Evolutionary conservation across 2,329 filamentous ascomycete species (phyloP).

Genomic region (Colletotrichum viniferum): DNA sequence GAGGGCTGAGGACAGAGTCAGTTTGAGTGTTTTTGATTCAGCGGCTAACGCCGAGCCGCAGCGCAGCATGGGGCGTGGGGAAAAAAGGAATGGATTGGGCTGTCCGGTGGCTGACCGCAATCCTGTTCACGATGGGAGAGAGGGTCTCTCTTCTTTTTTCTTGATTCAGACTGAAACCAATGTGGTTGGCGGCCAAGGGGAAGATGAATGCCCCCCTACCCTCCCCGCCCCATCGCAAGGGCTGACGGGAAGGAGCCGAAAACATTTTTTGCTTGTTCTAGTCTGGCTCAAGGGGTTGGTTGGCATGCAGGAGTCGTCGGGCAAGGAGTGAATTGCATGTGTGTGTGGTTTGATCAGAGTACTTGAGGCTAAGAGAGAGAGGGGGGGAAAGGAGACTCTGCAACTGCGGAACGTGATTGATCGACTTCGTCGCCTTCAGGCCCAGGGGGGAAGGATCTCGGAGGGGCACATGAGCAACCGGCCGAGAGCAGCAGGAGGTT

Average conservation of each 20-base stretch:
- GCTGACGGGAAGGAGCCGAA: slow-evolving; percentile 1
- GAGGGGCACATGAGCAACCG: not conserved
- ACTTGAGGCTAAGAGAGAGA: not conserved
- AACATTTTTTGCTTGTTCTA: slow-evolving; percentile 6
- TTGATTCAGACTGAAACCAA: slow-evolving; percentile 9
- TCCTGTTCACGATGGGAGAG: not conserved
- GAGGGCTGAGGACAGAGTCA: not conserved
- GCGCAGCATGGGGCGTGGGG: not conserved
- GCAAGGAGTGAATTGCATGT: not conserved
- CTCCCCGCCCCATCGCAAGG: not conserved
- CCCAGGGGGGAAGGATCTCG: not conserved
- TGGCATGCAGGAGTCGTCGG: not conserved
- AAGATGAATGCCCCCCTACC: not conserved
- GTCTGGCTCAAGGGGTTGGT: not conserved
- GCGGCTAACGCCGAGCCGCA: slow-evolving; percentile 9
- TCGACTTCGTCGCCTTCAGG: not conserved
- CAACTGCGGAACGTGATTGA: not conserved
- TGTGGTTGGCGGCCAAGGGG: not conserved
- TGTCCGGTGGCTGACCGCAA: not conserved
- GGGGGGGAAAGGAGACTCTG: not conserved
- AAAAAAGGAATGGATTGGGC: not conserved
- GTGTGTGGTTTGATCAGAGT: not conserved
- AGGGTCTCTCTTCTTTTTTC: not conserved
- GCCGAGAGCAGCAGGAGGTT: not conserved
- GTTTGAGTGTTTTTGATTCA: not conserved